These are phyloP conservation scores for Aspergillus uvarum DNA, from an alignment of 2,329 filamentous ascomycete species.

Conservation along the genomic window DNA sequence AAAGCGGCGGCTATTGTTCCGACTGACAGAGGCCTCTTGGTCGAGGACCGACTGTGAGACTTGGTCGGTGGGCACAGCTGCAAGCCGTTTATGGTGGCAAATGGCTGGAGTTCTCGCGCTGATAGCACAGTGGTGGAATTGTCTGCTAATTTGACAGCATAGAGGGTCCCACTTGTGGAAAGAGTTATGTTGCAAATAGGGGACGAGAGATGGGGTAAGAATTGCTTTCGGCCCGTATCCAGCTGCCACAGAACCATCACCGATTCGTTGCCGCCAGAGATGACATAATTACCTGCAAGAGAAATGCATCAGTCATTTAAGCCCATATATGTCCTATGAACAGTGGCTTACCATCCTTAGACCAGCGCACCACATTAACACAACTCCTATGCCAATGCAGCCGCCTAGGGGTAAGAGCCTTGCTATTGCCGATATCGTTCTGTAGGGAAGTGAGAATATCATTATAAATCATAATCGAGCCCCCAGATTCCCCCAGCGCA, in stretches of 20 bases:
- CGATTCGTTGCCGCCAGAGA: slow-evolving; percentile 89
- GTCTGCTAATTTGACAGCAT: slow-evolving; percentile 81
- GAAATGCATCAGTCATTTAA: slow-evolving; percentile 30
- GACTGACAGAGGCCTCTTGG: slow-evolving; percentile 9
- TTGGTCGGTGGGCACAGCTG: slow-evolving; percentile 57
- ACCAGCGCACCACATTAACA: slow-evolving; percentile 87
- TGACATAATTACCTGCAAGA: slow-evolving; percentile 77
- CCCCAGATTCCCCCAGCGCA: slow-evolving; percentile 72
- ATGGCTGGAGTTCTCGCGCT: slow-evolving; percentile 83
- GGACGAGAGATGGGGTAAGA: slow-evolving; percentile 85
- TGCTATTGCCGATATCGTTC: slow-evolving; percentile 46
- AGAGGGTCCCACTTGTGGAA: slow-evolving; percentile 75
- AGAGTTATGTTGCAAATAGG: slow-evolving; percentile 82
- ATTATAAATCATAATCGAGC: slow-evolving; percentile 77
- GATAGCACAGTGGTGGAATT: slow-evolving; percentile 91
- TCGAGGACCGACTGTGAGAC: slow-evolving; percentile 48
- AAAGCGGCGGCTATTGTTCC: slow-evolving; percentile 58
- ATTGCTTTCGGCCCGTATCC: slow-evolving; percentile 78
- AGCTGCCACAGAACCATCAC: slow-evolving; percentile 91
- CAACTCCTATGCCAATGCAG: slow-evolving; percentile 89
- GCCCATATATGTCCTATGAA: neutral
- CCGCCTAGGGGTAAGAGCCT: slow-evolving; percentile 56
- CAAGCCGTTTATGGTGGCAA: slow-evolving; percentile 78
- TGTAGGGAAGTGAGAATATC: slow-evolving; percentile 64
- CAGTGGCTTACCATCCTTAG: slow-evolving; percentile 68